Percentiles rank a stretch among this genome's conserved stretches.
phyloP scores from a whole-genome alignment of 495 filamentous ascomycete genomes.

The Aspergillus affinis region DNA sequence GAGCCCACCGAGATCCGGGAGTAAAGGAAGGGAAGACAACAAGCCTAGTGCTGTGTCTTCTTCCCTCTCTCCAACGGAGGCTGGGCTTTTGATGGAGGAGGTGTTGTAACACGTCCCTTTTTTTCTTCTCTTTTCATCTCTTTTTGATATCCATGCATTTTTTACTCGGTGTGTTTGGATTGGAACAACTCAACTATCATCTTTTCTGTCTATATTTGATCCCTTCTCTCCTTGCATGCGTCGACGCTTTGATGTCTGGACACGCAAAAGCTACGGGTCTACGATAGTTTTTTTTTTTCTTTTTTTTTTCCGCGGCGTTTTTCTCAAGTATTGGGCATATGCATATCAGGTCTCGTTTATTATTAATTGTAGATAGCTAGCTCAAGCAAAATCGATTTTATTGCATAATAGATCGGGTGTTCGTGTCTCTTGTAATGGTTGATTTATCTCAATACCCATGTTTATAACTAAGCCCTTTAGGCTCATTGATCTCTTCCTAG shows the following conservation, averaged over 20 bases:
- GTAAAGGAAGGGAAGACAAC: constrained; percentile 6
- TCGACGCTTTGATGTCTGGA: background rate
- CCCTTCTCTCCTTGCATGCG: background rate
- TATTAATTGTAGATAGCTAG: background rate
- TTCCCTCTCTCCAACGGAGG: background rate
- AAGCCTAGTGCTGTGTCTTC: background rate
- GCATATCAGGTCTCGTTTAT: background rate
- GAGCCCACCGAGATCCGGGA: constrained; percentile 25
- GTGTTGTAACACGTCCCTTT: background rate
- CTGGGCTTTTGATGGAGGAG: background rate
- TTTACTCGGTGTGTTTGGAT: background rate
- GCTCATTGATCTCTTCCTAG: too few species aligned
- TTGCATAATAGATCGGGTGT: background rate
- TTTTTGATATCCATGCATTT: constrained; percentile 1
- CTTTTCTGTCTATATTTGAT: background rate
- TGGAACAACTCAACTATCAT: background rate
- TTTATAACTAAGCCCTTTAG: too few species aligned
- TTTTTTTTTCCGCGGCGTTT: background rate
- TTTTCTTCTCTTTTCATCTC: background rate
- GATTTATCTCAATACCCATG: background rate
- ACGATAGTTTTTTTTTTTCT: background rate
- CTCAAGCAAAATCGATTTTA: background rate
- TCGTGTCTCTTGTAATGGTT: background rate
- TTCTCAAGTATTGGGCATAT: background rate
- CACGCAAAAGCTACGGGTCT: background rate